A percentile compares a stretch with the other conserved stretches of the same genome.
Evolutionary conservation across 1,284 basidiomycete species (phyloP).

Genomic region (Boletellus deceptivus): DNA sequence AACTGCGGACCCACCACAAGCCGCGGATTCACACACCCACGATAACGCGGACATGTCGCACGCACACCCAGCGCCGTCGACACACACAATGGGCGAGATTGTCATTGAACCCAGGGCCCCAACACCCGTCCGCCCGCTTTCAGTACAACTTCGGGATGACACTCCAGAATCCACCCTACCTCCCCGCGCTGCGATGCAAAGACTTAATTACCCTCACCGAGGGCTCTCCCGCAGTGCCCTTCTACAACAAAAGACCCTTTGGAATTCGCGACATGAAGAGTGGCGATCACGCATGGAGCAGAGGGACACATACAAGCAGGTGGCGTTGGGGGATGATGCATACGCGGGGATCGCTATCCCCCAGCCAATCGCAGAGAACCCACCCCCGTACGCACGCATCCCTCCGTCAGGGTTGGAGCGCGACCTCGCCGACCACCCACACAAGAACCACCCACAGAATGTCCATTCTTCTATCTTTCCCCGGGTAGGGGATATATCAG

Average conservation of each 20-base stretch:
- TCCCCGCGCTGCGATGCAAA: constrained; percentile 11
- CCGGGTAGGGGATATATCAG: constrained; percentile 58
- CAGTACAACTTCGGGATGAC: constrained; percentile 3
- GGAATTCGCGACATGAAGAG: constrained; percentile 49
- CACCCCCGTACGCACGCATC: constrained; percentile 20
- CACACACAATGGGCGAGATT: constrained; percentile 1
- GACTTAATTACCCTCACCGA: constrained; percentile 40
- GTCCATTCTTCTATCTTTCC: constrained; percentile 50
- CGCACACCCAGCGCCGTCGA: constrained; percentile 2
- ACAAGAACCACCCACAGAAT: constrained; percentile 17
- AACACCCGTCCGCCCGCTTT: constrained; percentile 20
- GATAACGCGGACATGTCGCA: not conserved
- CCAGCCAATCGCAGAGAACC: not conserved
- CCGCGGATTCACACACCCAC: constrained; percentile 4
- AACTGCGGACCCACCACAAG: constrained; percentile 2
- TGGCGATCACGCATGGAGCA: constrained; percentile 30
- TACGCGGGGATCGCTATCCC: constrained; percentile 19
- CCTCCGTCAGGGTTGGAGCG: constrained; percentile 31
- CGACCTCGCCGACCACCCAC: constrained; percentile 16
- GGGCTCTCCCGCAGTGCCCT: constrained; percentile 60
- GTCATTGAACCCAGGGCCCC: constrained; percentile 15
- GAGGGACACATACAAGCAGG: constrained; percentile 13
- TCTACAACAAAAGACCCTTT: constrained; percentile 56
- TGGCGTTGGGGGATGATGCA: constrained; percentile 32
- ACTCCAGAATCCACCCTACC: constrained; percentile 3